phyloP scores from a whole-genome alignment of 331 rosid species.

The Malus hybrid region DNA sequence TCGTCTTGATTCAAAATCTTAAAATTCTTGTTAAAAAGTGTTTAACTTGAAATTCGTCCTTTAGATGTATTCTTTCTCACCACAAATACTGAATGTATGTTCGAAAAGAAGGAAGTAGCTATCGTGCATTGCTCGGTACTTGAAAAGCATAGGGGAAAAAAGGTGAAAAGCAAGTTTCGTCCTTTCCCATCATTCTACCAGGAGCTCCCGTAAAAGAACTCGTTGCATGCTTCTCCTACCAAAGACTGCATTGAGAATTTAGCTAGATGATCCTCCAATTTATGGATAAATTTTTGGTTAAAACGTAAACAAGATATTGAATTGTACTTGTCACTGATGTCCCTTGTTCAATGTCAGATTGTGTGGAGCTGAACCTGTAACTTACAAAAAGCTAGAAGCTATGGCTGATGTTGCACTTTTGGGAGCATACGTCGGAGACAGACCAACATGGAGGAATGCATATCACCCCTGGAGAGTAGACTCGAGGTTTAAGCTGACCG shows the following conservation, averaged over 20 bases:
- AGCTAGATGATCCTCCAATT: neutral
- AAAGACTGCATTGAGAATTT: neutral
- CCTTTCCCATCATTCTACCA: neutral
- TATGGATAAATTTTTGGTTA: neutral
- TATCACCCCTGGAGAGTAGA: conserved; percentile 76
- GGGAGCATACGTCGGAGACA: conserved; percentile 75
- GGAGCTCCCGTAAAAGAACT: neutral
- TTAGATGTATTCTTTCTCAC: neutral
- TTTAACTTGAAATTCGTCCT: neutral
- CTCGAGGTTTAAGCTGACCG: conserved; percentile 61
- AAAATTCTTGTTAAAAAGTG: neutral
- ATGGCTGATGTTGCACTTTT: conserved; percentile 48
- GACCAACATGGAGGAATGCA: conserved; percentile 84
- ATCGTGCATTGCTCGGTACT: neutral
- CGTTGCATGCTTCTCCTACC: neutral
- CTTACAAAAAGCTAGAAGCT: conserved; percentile 67
- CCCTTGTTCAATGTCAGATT: conserved; percentile 30
- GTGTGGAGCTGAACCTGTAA: conserved; percentile 87
- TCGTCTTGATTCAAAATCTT: neutral
- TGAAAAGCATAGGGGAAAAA: neutral
- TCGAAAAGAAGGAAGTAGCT: neutral
- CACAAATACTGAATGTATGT: neutral
- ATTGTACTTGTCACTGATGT: neutral
- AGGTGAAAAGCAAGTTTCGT: neutral
- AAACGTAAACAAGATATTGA: neutral